Percentiles rank a stretch among this genome's conserved stretches.
Evolutionary conservation across 805 yeast species (phyloP).

Genomic region (Schwanniomyces occidentalis): DNA sequence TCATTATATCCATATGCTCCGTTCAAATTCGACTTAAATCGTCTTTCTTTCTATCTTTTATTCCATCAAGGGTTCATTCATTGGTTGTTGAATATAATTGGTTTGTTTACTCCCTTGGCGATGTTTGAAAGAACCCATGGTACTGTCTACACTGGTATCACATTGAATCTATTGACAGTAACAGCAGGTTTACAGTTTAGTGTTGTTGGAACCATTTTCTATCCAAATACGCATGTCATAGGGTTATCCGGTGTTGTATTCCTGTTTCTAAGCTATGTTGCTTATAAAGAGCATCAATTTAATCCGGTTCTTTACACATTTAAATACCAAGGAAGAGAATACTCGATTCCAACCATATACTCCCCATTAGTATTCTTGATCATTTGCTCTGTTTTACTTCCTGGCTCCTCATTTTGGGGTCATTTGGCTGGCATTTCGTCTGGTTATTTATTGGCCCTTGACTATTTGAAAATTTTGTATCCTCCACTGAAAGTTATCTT

Average conservation of each 20-base stretch:
- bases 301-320: slow-evolving; percentile 41
- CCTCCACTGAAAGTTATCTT: slow-evolving; percentile 69
- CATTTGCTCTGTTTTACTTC: slow-evolving; percentile 52
- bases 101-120: slow-evolving; percentile 59
- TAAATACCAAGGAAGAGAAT: slow-evolving; percentile 32
- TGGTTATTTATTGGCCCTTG: slow-evolving; percentile 65
- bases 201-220: slow-evolving; percentile 48
- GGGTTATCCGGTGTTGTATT: slow-evolving; percentile 80
- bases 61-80: slow-evolving; percentile 66
- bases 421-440: slow-evolving; percentile 66
- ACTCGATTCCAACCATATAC: slow-evolving; percentile 56
- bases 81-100: slow-evolving; percentile 56
- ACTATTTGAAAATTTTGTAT: slow-evolving; percentile 54
- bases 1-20: slow-evolving; percentile 59
- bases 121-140: slow-evolving; percentile 74
- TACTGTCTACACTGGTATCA: slow-evolving; percentile 81
- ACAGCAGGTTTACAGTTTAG: slow-evolving; percentile 66
- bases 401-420: slow-evolving; percentile 71
- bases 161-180: slow-evolving; percentile 70
- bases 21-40: slow-evolving; percentile 43
- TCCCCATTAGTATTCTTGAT: slow-evolving; percentile 56
- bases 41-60: slow-evolving; percentile 71
- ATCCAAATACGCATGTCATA: slow-evolving; percentile 52
- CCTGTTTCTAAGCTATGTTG: slow-evolving; percentile 60
- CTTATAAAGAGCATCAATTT: slow-evolving; percentile 43